Base-by-base conservation (phyloP, 352 stramenopile species). In the Heterotrichella gracilis region DNA sequence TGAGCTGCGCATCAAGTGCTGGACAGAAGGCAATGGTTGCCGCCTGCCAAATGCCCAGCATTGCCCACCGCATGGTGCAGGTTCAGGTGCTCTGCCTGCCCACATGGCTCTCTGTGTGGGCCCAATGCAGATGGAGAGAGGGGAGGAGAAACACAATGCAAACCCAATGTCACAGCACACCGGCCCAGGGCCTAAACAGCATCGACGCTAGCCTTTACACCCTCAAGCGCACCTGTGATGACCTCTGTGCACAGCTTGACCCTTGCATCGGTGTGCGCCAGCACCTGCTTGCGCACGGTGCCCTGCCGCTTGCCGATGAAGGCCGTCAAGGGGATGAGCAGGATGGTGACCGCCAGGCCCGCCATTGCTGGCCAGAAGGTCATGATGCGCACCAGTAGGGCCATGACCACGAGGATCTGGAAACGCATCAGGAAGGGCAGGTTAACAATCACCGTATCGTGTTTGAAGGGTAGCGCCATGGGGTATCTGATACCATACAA, bases 201-300 rank as follows among this genome's bases (percentile, higher is more conserved):
- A n/a, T n/a, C n/a, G n/a, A n/a, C n/a, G n/a, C n/a, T n/a, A 94
- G 71, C 77, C 95, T 96, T 74, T 95, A 84, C 20, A 94, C 82
- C 74, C 93, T 90, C 76, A 96, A 94, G 14, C 82, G 81, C 0
- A 78, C 76, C n/a, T n/a, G n/a, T n/a, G 24, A 95, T 74, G 4
- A 92, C 81, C 77, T 95, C 88, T 70, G 84, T 85, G 68, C 84
- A 92, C 3, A 92, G 69, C 72, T 94, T 89, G 20, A 95, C 82
- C 1, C 89, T 80, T 69, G 81, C 76, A 74, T 96, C 89, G 64
- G 89, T 93, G 24, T 66, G 78, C 63, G 78, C 76, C 80, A 94
- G 90, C 22, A 96, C 74, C 14, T 73, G 75, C 63, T 85, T 77
- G 76, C 94, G 85, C 64, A 92, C 71, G 3, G 71, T 69, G 39